phyloP scores from a whole-genome alignment of 202 grass and related monocot species.

The Miscanthus sacchariflorus region DNA sequence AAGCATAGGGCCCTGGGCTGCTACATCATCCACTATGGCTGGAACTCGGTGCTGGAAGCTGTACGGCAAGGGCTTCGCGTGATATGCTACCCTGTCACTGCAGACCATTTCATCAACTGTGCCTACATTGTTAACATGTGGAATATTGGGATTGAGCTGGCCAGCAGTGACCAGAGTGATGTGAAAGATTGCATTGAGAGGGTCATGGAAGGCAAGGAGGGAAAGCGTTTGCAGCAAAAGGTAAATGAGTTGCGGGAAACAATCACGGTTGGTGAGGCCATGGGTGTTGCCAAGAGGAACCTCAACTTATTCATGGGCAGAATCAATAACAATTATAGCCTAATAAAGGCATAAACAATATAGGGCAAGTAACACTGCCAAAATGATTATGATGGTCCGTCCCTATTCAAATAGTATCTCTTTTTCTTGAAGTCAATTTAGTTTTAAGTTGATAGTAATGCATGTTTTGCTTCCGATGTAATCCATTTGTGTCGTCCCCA shows the following conservation, averaged over 20 bases:
- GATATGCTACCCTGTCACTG: constrained; percentile 72
- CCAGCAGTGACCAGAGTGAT: neutral
- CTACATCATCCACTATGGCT: constrained; percentile 81
- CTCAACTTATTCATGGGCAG: constrained; percentile 52
- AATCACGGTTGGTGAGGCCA: constrained; percentile 46
- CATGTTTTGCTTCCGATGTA: neutral
- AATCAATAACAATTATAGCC: constrained; percentile 27
- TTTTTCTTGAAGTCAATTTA: neutral
- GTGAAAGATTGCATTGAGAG: constrained; percentile 54
- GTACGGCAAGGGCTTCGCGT: constrained; percentile 54
- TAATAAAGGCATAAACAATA: neutral
- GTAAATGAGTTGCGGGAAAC: constrained; percentile 46
- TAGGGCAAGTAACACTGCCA: neutral
- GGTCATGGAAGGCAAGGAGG: constrained; percentile 66
- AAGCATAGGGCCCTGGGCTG: constrained; percentile 56
- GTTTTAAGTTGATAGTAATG: neutral
- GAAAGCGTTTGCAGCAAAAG: constrained; percentile 46
- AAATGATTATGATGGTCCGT: neutral
- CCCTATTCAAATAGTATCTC: too few relatives aligned
- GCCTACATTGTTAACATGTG: constrained; percentile 62
- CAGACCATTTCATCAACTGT: constrained; percentile 81
- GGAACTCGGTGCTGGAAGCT: constrained; percentile 77
- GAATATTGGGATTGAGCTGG: constrained; percentile 50
- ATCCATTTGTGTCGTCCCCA: neutral
- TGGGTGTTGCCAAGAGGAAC: constrained; percentile 33